Base-by-base conservation (phyloP, 1,139 yeast species). In the Diutina scorzettiae region DNA sequence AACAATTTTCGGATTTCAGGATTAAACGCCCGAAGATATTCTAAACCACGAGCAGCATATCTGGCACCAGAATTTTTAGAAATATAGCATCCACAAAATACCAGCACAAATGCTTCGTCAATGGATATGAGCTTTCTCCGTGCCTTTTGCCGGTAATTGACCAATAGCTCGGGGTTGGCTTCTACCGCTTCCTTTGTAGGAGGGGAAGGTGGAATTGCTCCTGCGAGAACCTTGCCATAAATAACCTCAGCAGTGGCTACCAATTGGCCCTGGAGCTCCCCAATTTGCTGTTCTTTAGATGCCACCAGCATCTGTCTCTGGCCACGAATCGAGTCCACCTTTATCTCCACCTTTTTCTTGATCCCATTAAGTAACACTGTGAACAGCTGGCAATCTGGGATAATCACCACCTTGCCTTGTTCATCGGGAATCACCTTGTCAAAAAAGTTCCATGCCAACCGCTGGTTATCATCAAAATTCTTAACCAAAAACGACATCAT, bases 311-410 rank as follows among this genome's bases (percentile, higher is more conserved):
- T 45, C 2, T 45, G 46, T 1, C 49, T 41, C 32, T 56, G 51
- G 2, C 45, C 42, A 6, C 44, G 45, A 8, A 62, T 48, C 8
- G 37, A 33, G 3, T 52, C 52, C 5, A 57, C 53, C 28, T 56
- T 48, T 31, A 40, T 25, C 18, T 54, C 50, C 24, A 57, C 51
- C 41, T 51, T 54, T 34, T 52, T 55, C 37, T 57, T 60, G 14
- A 64, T 45, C 4, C 74, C 74, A 43, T 62, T 58, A 17, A 67
- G 53, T 43, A 69, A 58, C 17, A 64, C 66, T 1, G 73, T 65
- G 41, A 63, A 69, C 1, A 73, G 62, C 42, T 61, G 66, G 23
- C 58, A 51, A 47, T 66, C 59, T 2, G 73, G 66, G 4, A 48
- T 51, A 5, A 66, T 45, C 8, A 43, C 40, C 7, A 49, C 39